Evolutionary conservation across 176 grass and related monocot species (phyloP), one percentile per base, ranked within the genome.

Genomic region (Ananas comosus): DNA sequence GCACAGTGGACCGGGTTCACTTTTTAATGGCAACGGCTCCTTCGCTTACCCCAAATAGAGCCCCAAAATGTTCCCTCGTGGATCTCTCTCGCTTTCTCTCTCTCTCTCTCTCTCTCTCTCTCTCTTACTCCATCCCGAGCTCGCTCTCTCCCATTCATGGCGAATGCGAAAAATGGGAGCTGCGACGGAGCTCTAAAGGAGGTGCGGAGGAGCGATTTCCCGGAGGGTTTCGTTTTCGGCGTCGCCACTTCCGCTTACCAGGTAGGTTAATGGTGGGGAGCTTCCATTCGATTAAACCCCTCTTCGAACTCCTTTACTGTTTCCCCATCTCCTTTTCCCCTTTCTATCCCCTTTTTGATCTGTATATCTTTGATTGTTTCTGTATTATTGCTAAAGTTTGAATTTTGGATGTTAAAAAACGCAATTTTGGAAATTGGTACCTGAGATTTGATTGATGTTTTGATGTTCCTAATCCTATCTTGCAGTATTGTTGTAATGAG

Each of bases 161-260:
- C 79, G 77, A 86, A 88, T 81, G 86, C 74, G 49, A 67, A 66
- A 74, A 76, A 24, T 69, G 72, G 78, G 29, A 52, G 10, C 12
- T 72, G 71, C 76, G 66, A 69, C 24, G 68, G 80, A 81, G 64
- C 7, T 17, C 11, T 21, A 51, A 48, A 18, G 57, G 72, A 66
- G 25, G 78, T 95, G 19, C 19, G 52, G 79, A 79, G 91, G 74
- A 82, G 72, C 72, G 91, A 90, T 80, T 90, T 95, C 63, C 87
- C 87, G 59, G 71, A 82, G 14, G 83, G 85, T 61, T 95, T 95
- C 83, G 72, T 90, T 75, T 95, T 95, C 77, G 91, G 91, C n/a
- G 87, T 90, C 76, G 91, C 91, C 84, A 95, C 91, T 80, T 95
- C 91, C n/a, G 87, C 84, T 50, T 82, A 94, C 64, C 90, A 92